Base-by-base conservation (phyloP, 164 flowering plant genomes). In the Vitis cinerea region DNA sequence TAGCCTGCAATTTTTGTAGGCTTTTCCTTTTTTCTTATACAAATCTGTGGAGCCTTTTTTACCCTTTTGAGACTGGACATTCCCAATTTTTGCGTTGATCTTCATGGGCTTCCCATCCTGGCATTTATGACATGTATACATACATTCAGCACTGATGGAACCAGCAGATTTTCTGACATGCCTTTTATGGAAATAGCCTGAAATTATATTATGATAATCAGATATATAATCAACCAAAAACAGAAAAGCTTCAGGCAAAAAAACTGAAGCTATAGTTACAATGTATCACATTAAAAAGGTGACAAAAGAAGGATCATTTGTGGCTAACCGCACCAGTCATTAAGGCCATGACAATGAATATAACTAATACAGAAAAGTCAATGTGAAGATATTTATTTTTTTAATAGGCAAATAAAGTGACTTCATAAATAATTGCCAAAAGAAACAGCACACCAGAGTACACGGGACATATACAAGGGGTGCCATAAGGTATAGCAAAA, bases 181-280 rank as follows among this genome's bases (percentile, higher is more conserved):
- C 75, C 86, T 86, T 74, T 77, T 87, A 68, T 94, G 99, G 68
- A 92, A 94, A 77, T 74, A 86, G 8, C 91, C 99, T 94, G 90
- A 77, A 65, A 53, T 65, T 17, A 61, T 2, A 53, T 0, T 8
- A 31, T 51, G 52, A 19, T 9, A 54, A 52, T 69, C n/a, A 69
- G 58, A 64, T 44, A 63, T 37, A 62, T 74, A 23, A 31, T 71
- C 31, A 73, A 55, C 52, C 64, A 60, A 65, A 37, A 37, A 37
- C 44, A 37, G 44, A 37, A 37, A 37, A 37, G 44, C 44, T 37
- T 37, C 6, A 37, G 4, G 7, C 44, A 37, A 37, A 17, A 66
- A 17, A 17, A 50, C 19, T 60, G 30, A 60, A 51, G 19, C 61
- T 17, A 57, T 4, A 17, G 27, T 16, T 57, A 57, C 19, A 57